Evolutionary conservation across 257 asterid species (phyloP), one percentile per base, ranked within the genome.

Genomic region (Solanum paucissectum): DNA sequence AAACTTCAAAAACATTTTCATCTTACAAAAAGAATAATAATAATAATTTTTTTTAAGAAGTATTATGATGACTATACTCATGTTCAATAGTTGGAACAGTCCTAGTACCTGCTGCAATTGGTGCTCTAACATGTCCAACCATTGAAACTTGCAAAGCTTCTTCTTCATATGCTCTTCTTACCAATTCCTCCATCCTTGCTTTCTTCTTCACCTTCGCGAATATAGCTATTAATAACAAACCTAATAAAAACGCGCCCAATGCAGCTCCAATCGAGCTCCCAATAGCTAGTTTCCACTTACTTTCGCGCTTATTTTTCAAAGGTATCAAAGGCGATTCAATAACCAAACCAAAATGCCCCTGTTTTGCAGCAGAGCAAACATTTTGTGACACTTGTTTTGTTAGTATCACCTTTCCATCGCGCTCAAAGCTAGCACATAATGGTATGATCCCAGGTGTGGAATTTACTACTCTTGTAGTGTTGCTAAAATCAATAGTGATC

Each of bases 81-180:
- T 94, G 98, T 86, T 95, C 97, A 73, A 95, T 93, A 6, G 89
- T 87, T 1, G 99, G 98, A 88, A 89, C 83, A 36, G 98, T 94
- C 66, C 99, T 91, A 4, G 96, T 93, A 12, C 89, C 93, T 16
- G 98, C 69, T 55, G 98, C 98, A 13, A 94, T 93, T 5, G 90
- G 91, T 83, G 98, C 96, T 86, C 99, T 94, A 4, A 97, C 96
- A 92, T 97, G 99, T 1, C 98, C 99, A 34, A 94, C 99, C 99
- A 97, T 97, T 21, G 99, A 97, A 14, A 95, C 98, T 89, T 92
- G 94, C 58, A 97, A 87, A 40, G 99, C 99, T 91, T 97, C 99
- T 89, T 97, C 99, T 81, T 97, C 98, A 44, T 97, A 97, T 33
- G 98, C 99, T 89, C 94, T 90, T 34, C 99, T 92, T 88, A 92